These are phyloP conservation scores for Stephania japonica DNA, from an alignment of 164 flowering plant genomes.

Conservation along the genomic window DNA sequence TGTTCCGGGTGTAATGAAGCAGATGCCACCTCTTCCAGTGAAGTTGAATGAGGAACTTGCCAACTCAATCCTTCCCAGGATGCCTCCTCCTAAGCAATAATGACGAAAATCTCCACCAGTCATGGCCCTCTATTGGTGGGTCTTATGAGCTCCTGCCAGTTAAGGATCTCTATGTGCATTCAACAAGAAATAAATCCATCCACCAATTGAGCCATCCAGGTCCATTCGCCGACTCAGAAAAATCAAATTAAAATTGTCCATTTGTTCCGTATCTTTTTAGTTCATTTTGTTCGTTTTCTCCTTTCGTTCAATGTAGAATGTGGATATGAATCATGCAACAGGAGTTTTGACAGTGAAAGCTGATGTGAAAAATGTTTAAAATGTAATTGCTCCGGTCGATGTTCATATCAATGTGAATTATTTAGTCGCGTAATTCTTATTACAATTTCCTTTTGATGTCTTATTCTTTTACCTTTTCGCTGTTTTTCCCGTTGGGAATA, in stretches of 20 bases:
- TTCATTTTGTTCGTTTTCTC: not conserved
- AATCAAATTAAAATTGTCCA: slow-evolving; percentile 1
- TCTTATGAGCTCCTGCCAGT: not conserved
- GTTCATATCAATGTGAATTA: not conserved
- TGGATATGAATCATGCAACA: not conserved
- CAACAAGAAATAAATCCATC: slow-evolving; percentile 1
- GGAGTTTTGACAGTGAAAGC: not conserved
- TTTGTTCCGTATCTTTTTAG: not conserved
- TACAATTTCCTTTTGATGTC: not conserved
- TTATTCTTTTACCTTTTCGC: not conserved
- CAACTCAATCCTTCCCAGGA: slow-evolving; percentile 47
- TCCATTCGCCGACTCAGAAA: not conserved
- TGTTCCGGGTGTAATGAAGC: slow-evolving; percentile 64
- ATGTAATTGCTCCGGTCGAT: not conserved
- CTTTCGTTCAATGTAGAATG: not conserved
- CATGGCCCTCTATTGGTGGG: not conserved
- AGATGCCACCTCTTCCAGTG: slow-evolving; percentile 88
- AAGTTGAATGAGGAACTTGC: slow-evolving; percentile 82
- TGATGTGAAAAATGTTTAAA: not conserved
- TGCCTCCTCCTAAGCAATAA: slow-evolving; percentile 4
- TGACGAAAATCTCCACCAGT: not conserved
- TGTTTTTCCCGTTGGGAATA: not conserved
- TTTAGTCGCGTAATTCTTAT: not conserved
- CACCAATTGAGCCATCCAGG: not conserved
- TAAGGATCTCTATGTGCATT: not conserved